Evolutionary conservation across 345 rosid species (phyloP).

Genomic region (Euclidium syriacum): DNA sequence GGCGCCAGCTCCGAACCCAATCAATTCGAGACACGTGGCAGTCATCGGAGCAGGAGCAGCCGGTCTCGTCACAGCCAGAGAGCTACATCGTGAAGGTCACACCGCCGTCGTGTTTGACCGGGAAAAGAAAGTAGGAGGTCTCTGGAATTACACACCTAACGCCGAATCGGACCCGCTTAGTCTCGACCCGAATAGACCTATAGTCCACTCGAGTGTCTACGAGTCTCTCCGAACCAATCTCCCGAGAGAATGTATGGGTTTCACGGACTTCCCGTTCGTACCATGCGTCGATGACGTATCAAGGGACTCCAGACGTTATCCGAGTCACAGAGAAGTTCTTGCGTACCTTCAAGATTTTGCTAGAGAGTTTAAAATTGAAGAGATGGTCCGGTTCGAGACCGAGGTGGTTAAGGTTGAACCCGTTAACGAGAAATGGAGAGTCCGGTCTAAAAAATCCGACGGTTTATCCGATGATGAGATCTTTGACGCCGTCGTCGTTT

Average conservation of each 20-base stretch:
- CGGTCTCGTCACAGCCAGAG: conserved; percentile 63
- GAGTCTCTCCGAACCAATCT: conserved; percentile 74
- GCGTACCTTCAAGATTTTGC: conserved; percentile 58
- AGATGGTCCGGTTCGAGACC: conserved; percentile 57
- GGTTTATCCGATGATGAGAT: conserved; percentile 32
- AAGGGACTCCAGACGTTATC: conserved; percentile 62
- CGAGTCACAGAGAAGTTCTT: conserved; percentile 67
- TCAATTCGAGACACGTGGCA: conserved; percentile 42
- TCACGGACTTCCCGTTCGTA: conserved; percentile 57
- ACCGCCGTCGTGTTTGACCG: conserved; percentile 60
- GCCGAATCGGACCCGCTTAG: conserved; percentile 64
- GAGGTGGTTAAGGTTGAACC: conserved; percentile 43
- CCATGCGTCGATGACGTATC: conserved; percentile 14
- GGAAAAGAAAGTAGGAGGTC: conserved; percentile 56
- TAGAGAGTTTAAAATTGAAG: conserved; percentile 50
- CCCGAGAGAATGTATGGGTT: conserved; percentile 85
- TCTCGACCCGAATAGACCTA: conserved; percentile 44
- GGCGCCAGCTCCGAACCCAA: conserved; percentile 19
- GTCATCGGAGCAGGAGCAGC: conserved; percentile 88
- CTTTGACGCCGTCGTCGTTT: conserved; percentile 64
- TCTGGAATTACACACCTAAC: conserved; percentile 59
- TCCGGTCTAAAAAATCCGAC: conserved; percentile 32
- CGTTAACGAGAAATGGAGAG: conserved; percentile 44
- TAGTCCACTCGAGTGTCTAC: conserved; percentile 66
- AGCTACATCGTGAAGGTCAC: conserved; percentile 72